A percentile compares a stretch with the other conserved stretches of the same genome.
These are phyloP conservation scores for Penicillium sp. DNA, from an alignment of 2,329 filamentous ascomycete genomes.

Conservation along the genomic window DNA sequence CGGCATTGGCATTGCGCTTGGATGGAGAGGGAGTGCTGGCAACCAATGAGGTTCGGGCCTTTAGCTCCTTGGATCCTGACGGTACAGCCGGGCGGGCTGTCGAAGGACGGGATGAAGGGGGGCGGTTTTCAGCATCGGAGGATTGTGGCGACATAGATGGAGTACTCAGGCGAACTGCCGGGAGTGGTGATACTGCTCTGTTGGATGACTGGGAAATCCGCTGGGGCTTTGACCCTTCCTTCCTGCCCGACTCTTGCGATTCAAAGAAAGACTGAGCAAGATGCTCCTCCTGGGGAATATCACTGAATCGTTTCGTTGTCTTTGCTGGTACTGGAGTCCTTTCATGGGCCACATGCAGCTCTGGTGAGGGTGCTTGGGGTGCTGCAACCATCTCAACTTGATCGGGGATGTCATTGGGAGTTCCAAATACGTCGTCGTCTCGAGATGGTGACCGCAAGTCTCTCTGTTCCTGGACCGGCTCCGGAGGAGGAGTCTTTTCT, in stretches of 20 bases:
- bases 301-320: constrained; percentile 35
- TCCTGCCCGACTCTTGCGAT: constrained; percentile 19
- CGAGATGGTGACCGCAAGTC: constrained; percentile 7
- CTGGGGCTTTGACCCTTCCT: constrained; percentile 10
- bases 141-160: constrained; percentile 67
- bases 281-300: constrained; percentile 35
- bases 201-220: constrained; percentile 6
- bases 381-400: constrained; percentile 20
- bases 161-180: constrained; percentile 40
- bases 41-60: constrained; percentile 40
- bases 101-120: constrained; percentile 61
- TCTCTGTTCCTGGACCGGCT: constrained; percentile 6
- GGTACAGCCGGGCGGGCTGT: constrained; percentile 39
- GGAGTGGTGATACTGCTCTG: constrained; percentile 26
- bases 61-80: constrained; percentile 35
- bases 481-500: constrained; percentile 14
- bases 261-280: constrained; percentile 29
- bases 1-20: constrained; percentile 50
- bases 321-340: constrained; percentile 33
- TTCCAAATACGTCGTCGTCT: constrained; percentile 17
- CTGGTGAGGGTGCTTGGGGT: constrained; percentile 14
- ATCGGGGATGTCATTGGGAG: constrained; percentile 17
- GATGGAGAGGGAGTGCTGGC: constrained; percentile 54
- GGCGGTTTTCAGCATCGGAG: constrained; percentile 74
- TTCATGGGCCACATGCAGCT: constrained; percentile 15